A percentile compares a stretch with the other conserved stretches of the same genome.
phyloP scores from a whole-genome alignment of 2,329 filamentous ascomycete species.

The Periglandula ipomoeae region DNA sequence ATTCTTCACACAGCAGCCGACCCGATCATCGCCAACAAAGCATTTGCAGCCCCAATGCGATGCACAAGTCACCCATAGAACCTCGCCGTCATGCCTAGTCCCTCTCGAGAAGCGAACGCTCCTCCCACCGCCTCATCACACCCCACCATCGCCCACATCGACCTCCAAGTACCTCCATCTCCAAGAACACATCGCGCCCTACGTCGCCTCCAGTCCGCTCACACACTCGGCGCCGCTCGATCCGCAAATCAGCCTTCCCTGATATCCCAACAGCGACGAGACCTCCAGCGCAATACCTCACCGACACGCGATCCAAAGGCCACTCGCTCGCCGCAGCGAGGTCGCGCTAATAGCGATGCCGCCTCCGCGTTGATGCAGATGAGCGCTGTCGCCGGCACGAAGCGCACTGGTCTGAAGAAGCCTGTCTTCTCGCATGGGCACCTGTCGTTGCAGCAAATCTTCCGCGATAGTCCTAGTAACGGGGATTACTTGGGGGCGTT shows the following conservation, averaged over 20 bases:
- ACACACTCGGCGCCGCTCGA: slow-evolving; percentile 50
- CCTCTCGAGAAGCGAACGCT: slow-evolving; percentile 5
- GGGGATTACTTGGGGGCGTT: slow-evolving; percentile 59
- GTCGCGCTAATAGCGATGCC: slow-evolving; percentile 66
- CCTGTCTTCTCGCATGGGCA: slow-evolving; percentile 41
- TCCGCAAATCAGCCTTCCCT: slow-evolving; percentile 42
- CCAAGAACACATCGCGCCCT: slow-evolving; percentile 59
- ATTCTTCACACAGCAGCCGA: not conserved
- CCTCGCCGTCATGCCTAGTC: slow-evolving; percentile 10
- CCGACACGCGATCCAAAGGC: slow-evolving; percentile 18
- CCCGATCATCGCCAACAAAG: not conserved
- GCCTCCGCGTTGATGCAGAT: slow-evolving; percentile 30
- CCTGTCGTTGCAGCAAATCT: slow-evolving; percentile 61
- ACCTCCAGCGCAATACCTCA: slow-evolving; percentile 29
- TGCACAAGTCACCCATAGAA: not conserved
- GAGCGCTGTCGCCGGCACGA: slow-evolving; percentile 25
- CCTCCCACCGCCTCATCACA: not conserved
- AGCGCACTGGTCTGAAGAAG: slow-evolving; percentile 31
- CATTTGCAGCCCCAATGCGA: not conserved
- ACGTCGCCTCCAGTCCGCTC: slow-evolving; percentile 67
- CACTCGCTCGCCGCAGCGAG: slow-evolving; percentile 42
- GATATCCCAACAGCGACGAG: slow-evolving; percentile 54
- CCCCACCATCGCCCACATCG: slow-evolving; percentile 20
- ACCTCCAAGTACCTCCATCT: slow-evolving; percentile 47
- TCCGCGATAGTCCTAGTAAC: slow-evolving; percentile 70